Evolutionary conservation across 805 yeast genomes (phyloP).

Genomic region (Yarrowia osloensis): DNA sequence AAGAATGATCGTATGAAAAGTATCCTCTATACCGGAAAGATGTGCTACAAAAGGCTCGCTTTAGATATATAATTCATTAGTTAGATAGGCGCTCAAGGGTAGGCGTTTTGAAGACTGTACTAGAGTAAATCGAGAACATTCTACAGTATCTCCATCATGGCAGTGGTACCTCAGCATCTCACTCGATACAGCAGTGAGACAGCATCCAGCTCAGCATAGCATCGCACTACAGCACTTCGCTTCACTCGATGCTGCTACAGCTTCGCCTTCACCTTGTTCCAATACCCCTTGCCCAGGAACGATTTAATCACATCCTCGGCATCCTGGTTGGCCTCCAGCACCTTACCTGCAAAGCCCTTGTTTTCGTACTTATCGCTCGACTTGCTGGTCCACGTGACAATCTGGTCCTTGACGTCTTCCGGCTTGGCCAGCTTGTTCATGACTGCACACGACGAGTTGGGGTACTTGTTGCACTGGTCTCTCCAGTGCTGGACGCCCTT

Average conservation of each 20-base stretch:
- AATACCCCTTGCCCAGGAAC: constrained; percentile 15
- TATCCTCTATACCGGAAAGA: too few species aligned
- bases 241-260: background rate
- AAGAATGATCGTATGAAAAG: too few species aligned
- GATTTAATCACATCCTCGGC: background rate
- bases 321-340: constrained; percentile 13
- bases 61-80: too few species aligned
- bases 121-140: too few species aligned
- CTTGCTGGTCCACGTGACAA: constrained; percentile 26
- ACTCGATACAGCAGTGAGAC: too few species aligned
- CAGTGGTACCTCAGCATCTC: too few species aligned
- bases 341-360: constrained; percentile 4
- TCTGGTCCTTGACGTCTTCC: constrained; percentile 19
- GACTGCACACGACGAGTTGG: constrained; percentile 27
- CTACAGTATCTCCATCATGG: too few species aligned
- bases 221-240: background rate
- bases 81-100: background rate
- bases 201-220: too few species aligned
- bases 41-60: too few species aligned
- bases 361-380: background rate
- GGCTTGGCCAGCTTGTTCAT: constrained; percentile 22
- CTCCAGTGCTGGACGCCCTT: constrained; percentile 21
- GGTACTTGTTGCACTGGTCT: constrained; percentile 24
- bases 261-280: constrained; percentile 28
- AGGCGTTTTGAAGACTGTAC: too few species aligned